Evolutionary conservation across 169 alveolate genomes (phyloP), one percentile per base, ranked within the genome.

Genomic region (Eimeria acervulina): DNA sequence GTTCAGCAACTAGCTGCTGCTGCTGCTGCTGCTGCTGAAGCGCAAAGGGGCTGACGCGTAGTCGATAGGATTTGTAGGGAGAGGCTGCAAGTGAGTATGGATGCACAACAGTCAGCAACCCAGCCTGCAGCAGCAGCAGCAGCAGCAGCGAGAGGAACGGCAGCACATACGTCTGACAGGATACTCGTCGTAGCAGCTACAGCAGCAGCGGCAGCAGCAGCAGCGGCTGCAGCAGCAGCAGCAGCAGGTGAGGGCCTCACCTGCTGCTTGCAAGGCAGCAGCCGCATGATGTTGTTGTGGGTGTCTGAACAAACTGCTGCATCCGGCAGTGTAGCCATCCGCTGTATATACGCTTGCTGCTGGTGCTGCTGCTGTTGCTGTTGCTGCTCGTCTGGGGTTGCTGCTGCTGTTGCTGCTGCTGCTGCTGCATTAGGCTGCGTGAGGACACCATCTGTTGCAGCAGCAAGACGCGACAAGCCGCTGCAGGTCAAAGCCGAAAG

Each of bases 211-310:
- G 21, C 81, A 70, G 47, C 68, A 59, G 26, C 68, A 59, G 68
- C 68, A 59, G 68, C 51, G 1, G 47, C 51, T 26, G 83, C 83
- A 70, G 83, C 40, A 13, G 83, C 83, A 70, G 83, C 40, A 70
- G 44, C 83, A 70, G 76, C 28, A n/a, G n/a, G n/a, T n/a, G n/a
- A 28, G 12, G 6, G 28, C 36, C 87, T 76, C 33, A 76, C 87
- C 63, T 76, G 87, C 87, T 76, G 87, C 63, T 76, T 76, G 87
- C 87, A 76, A 10, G 87, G 87, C 59, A 76, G 61, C 87, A 76
- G 87, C 87, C 87, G 63, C 87, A 76, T 33, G 33, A 76, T 13
- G 31, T 76, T 76, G 87, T 36, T 76, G 87, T 76, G 87, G 10
- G 87, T 76, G 31, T 76, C 87, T 23, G 87, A 19, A 40, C 87